These are phyloP conservation scores for Venturia effusa DNA, from an alignment of 2,329 filamentous ascomycete genomes.

Conservation along the genomic window DNA sequence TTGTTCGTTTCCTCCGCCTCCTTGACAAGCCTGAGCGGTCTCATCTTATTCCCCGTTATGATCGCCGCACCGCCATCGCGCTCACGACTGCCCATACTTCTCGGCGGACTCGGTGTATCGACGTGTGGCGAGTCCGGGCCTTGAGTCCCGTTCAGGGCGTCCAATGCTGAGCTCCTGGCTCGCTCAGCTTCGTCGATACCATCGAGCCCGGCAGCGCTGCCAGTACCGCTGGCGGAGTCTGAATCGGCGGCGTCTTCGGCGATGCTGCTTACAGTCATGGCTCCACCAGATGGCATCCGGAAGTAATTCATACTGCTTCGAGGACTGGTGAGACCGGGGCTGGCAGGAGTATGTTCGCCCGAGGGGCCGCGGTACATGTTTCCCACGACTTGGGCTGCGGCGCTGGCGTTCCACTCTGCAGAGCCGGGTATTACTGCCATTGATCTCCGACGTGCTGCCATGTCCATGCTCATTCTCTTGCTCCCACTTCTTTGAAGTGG, in stretches of 20 bases:
- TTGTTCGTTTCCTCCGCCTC: constrained; percentile 40
- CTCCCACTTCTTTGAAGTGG: constrained; percentile 51
- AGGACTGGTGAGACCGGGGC: constrained; percentile 24
- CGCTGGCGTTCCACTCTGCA: constrained; percentile 26
- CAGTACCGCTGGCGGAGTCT: constrained; percentile 13
- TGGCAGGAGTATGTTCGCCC: constrained; percentile 52
- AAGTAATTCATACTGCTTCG: constrained; percentile 30
- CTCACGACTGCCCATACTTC: constrained; percentile 40
- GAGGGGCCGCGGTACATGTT: constrained; percentile 69
- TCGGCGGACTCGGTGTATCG: constrained; percentile 37
- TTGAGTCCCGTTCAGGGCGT: constrained; percentile 10
- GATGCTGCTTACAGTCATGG: constrained; percentile 25
- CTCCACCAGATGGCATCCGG: constrained; percentile 40
- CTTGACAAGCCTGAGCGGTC: constrained; percentile 78
- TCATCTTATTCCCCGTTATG: constrained; percentile 56
- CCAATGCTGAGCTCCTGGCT: constrained; percentile 9
- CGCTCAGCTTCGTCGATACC: constrained; percentile 4
- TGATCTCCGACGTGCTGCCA: not conserved
- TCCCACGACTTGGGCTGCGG: constrained; percentile 61
- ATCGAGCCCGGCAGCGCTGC: not conserved
- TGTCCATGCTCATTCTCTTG: constrained; percentile 28
- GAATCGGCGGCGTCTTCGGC: constrained; percentile 18
- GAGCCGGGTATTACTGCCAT: constrained; percentile 23
- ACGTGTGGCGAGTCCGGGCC: constrained; percentile 14
- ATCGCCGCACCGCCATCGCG: constrained; percentile 18